These are phyloP conservation scores for Aquilaria sinensis DNA, from an alignment of 345 rosid species.

Conservation along the genomic window DNA sequence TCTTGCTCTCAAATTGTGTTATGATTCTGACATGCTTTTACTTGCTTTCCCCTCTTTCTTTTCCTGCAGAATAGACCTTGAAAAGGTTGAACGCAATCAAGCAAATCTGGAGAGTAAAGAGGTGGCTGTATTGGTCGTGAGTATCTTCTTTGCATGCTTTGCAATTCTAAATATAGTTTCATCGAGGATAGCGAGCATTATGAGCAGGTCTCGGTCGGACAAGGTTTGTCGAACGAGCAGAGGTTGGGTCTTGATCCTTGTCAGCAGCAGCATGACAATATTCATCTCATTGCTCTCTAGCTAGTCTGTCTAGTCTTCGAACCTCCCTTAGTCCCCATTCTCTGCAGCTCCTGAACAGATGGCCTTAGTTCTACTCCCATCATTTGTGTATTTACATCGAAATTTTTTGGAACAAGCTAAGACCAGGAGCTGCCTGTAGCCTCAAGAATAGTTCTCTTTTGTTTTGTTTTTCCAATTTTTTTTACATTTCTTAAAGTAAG, in stretches of 20 bases:
- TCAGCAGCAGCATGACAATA: conserved; percentile 77
- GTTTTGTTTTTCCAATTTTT: neutral
- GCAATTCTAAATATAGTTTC: conserved; percentile 61
- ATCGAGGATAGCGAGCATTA: conserved; percentile 21
- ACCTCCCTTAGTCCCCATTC: neutral
- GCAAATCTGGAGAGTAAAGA: conserved; percentile 64
- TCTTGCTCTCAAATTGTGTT: too few relatives aligned
- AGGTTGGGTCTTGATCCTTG: conserved; percentile 73
- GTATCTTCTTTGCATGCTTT: conserved; percentile 55
- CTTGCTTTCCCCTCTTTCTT: neutral
- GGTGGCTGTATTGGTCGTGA: conserved; percentile 49
- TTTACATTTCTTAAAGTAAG: neutral
- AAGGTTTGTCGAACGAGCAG: conserved; percentile 35
- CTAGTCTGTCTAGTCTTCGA: conserved; percentile 14
- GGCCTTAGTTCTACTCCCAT: neutral
- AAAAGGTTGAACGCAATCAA: conserved; percentile 49
- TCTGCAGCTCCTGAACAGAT: neutral
- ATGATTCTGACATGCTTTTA: neutral
- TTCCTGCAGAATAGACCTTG: conserved; percentile 50
- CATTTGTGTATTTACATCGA: too few relatives aligned
- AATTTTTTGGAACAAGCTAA: too few relatives aligned
- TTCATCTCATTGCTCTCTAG: conserved; percentile 66
- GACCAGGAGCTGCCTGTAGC: neutral
- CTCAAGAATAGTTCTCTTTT: neutral
- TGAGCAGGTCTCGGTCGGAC: conserved; percentile 26